Percentiles rank a stretch among this genome's conserved stretches.
phyloP scores from a whole-genome alignment of 202 grass and related monocot species.

The Hordeum pubiflorum region DNA sequence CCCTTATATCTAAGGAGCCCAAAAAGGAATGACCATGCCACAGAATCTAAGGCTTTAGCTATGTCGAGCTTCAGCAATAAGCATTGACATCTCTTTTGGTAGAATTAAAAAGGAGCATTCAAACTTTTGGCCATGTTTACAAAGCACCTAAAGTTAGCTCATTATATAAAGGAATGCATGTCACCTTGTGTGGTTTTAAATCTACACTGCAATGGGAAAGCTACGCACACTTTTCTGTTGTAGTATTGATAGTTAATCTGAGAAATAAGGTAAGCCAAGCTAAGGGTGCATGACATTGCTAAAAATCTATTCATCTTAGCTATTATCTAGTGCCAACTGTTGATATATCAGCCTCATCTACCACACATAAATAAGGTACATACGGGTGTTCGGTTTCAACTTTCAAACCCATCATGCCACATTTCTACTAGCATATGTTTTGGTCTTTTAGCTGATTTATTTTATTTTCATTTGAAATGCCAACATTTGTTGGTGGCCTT shows the following conservation, averaged over 20 bases:
- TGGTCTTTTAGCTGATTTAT: background rate
- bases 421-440: background rate
- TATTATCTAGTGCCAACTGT: background rate
- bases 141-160: background rate
- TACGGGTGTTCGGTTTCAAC: background rate
- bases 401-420: background rate
- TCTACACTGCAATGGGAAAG: background rate
- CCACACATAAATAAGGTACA: background rate
- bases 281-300: background rate
- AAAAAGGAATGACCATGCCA: background rate
- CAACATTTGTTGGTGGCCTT: background rate
- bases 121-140: background rate
- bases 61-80: background rate
- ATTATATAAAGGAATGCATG: background rate
- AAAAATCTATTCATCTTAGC: background rate
- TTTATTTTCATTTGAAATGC: background rate
- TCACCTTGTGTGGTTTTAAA: background rate
- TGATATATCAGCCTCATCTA: background rate
- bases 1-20: background rate
- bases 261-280: background rate
- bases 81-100: background rate
- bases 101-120: background rate
- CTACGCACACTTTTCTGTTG: background rate
- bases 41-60: background rate
- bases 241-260: background rate